Conservation (phyloP, 495 filamentous ascomycete genomes). For the Aspergillus ostianus region DNA sequence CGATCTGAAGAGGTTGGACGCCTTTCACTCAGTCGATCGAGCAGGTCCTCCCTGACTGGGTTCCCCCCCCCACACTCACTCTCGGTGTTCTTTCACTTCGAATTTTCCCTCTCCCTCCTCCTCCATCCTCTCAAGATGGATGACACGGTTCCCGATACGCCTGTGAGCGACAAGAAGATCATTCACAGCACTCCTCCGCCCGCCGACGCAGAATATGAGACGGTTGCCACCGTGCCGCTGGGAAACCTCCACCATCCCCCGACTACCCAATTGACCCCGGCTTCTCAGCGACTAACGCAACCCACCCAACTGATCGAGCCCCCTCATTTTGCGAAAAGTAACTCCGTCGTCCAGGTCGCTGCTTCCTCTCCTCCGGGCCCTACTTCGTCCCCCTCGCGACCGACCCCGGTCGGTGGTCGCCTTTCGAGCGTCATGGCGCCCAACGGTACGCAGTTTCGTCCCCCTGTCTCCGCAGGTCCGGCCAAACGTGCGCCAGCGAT, state of each 20-base stretch:
- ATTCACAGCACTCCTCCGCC: conserved; percentile 33
- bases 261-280: conserved; percentile 34
- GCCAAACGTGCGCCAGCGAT: conserved; percentile 40
- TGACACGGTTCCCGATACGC: conserved; percentile 46
- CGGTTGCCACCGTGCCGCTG: conserved; percentile 59
- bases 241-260: conserved; percentile 19
- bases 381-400: conserved; percentile 46
- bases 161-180: conserved; percentile 48
- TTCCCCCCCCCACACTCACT: not conserved
- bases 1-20: conserved; percentile 7
- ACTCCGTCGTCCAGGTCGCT: conserved; percentile 71
- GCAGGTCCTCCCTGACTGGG: not conserved
- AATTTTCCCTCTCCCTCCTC: not conserved
- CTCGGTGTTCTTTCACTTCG: conserved; percentile 2
- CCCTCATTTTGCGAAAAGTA: conserved; percentile 26
- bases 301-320: conserved; percentile 68
- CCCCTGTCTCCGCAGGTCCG: conserved; percentile 43
- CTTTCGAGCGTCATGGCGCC: conserved; percentile 70
- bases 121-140: conserved; percentile 28
- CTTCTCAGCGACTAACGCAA: conserved; percentile 55
- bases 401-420: conserved; percentile 29
- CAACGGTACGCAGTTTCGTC: conserved; percentile 68
- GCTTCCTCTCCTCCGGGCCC: conserved; percentile 72
- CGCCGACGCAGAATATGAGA: conserved; percentile 49
- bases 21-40: conserved; percentile 1